Conservation (phyloP, 441 rosid species). For the Populus trichocarpa region DNA sequence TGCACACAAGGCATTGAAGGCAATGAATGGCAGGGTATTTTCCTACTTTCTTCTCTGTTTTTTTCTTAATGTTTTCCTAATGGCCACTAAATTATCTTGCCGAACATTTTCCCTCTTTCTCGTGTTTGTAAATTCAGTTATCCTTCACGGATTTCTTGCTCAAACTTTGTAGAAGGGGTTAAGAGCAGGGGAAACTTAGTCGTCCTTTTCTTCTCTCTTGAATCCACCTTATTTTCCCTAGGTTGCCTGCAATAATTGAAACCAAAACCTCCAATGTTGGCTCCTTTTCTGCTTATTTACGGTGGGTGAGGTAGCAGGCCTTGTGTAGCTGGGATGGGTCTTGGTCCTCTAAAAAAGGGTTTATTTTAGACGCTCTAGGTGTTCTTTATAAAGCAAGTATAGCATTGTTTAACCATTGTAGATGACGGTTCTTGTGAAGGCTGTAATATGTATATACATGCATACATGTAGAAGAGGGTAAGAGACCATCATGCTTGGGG, state of each 20-base stretch:
- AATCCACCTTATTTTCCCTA: not conserved
- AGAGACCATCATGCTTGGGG: not conserved
- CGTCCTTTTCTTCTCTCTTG: not conserved
- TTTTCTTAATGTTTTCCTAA: not conserved
- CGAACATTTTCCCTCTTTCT: not conserved
- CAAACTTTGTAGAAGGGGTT: not conserved
- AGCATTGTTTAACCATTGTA: not conserved
- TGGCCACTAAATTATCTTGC: slow-evolving; percentile 23
- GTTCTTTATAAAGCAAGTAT: not conserved
- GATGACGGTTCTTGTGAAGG: not conserved
- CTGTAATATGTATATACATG: not conserved
- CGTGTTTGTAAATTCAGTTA: not conserved
- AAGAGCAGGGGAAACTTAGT: not conserved
- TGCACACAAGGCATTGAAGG: slow-evolving; percentile 61
- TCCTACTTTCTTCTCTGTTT: not conserved
- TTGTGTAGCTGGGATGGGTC: not conserved
- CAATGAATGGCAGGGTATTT: slow-evolving; percentile 61
- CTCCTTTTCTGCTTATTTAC: not conserved
- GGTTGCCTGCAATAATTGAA: not conserved
- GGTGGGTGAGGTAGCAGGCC: not conserved
- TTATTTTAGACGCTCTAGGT: not conserved
- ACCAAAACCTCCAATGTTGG: not conserved
- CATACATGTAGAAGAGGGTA: not conserved
- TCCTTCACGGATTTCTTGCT: not conserved
- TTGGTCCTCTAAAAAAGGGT: not conserved